Conservation (phyloP, 2,329 filamentous ascomycete genomes). For the Parasarocladium wereldwijsianum region DNA sequence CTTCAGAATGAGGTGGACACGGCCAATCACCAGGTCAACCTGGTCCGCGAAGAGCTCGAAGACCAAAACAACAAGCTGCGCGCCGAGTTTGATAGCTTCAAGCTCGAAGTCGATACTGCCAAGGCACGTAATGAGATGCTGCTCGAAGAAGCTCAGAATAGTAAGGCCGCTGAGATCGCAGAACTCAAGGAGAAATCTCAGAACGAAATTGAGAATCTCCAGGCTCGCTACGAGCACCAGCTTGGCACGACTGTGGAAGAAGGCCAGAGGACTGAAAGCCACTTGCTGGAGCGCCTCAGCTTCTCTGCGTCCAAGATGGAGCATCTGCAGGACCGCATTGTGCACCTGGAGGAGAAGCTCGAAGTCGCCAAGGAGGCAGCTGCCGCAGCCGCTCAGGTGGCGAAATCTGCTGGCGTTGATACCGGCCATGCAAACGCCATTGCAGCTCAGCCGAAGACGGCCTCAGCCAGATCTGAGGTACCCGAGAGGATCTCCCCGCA, state of each 20-base stretch:
- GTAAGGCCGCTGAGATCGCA: conserved; percentile 42
- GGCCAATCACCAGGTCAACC: conserved; percentile 74
- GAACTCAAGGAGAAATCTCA: conserved; percentile 43
- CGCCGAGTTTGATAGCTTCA: conserved; percentile 61
- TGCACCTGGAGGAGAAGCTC: conserved; percentile 78
- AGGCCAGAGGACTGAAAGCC: conserved; percentile 62
- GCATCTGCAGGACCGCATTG: conserved; percentile 72
- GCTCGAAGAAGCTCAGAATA: conserved; percentile 63
- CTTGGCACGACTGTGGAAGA: conserved; percentile 66
- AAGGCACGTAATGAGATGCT: conserved; percentile 74
- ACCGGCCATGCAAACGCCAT: conserved; percentile 10
- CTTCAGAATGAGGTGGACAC: conserved; percentile 72
- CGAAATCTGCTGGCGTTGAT: conserved; percentile 39
- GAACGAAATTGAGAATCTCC: conserved; percentile 58
- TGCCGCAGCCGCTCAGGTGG: conserved; percentile 65
- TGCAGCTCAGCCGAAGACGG: conserved; percentile 10
- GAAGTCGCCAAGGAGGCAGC: conserved; percentile 82
- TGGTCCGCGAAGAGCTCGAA: conserved; percentile 68
- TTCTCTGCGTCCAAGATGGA: conserved; percentile 74
- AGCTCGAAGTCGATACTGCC: conserved; percentile 64
- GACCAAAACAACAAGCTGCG: conserved; percentile 61
- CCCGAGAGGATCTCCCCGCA: conserved; percentile 88
- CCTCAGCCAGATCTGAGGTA: conserved; percentile 28
- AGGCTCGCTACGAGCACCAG: conserved; percentile 59
- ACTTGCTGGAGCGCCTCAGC: conserved; percentile 66